A percentile compares a stretch with the other conserved stretches of the same genome.
phyloP scores from a whole-genome alignment of 176 grass and related monocot genomes.

The Rhynchospora tenuis region DNA sequence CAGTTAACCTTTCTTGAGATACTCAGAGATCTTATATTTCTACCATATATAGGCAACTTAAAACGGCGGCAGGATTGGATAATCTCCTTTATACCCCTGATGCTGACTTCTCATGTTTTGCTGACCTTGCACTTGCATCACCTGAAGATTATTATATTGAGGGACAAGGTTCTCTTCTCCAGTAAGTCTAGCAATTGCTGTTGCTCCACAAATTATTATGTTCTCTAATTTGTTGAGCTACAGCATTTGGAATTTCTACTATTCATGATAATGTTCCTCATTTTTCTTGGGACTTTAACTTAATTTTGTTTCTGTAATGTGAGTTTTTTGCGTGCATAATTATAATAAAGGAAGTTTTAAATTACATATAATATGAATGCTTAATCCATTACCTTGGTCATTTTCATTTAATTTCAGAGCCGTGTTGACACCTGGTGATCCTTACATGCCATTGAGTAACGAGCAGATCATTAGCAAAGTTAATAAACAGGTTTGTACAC shows the following conservation, averaged over 20 bases:
- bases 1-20: not conserved
- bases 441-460: slow-evolving; percentile 95
- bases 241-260: not conserved
- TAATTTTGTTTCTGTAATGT: slow-evolving; percentile 7
- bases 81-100: slow-evolving; percentile 96
- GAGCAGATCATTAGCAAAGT: slow-evolving; percentile 82
- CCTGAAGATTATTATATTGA: slow-evolving; percentile 92
- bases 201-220: not conserved
- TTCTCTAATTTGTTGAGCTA: not conserved
- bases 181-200: slow-evolving; percentile 48
- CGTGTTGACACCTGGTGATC: slow-evolving; percentile 95
- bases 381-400: not conserved
- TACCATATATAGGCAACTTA: slow-evolving; percentile 49
- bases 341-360: not conserved
- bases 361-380: slow-evolving; percentile 4
- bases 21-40: not conserved
- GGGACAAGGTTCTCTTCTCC: slow-evolving; percentile 97
- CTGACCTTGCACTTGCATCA: slow-evolving; percentile 93
- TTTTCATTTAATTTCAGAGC: slow-evolving; percentile 42
- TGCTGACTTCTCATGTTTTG: slow-evolving; percentile 93
- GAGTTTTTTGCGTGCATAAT: not conserved
- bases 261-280: not conserved
- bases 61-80: slow-evolving; percentile 76
- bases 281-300: not conserved
- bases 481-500: slow-evolving; percentile 61